Percentiles rank a stretch among this genome's conserved stretches.
Evolutionary conservation across 306 rosid species (phyloP).

Genomic region (Quercus cerris): DNA sequence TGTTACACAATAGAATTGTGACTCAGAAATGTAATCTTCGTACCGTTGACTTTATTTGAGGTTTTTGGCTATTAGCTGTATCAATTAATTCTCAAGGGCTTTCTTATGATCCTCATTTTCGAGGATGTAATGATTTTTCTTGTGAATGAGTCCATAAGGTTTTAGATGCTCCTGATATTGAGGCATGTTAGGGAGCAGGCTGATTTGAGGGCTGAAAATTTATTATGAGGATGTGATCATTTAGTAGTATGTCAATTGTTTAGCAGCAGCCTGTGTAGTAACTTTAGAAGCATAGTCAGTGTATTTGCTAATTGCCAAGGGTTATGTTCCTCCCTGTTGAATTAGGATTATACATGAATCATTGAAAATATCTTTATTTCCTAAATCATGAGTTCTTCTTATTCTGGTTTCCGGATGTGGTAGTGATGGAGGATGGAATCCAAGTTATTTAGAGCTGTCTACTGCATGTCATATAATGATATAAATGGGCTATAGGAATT

Average conservation of each 20-base stretch:
- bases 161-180: background rate
- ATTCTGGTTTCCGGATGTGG: background rate
- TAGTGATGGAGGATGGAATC: background rate
- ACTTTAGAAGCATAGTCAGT: background rate
- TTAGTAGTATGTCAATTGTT: background rate
- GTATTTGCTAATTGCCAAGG: background rate
- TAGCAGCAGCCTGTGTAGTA: background rate
- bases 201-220: background rate
- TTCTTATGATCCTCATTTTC: background rate
- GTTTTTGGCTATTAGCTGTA: background rate
- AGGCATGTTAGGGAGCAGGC: background rate
- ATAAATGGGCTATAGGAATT: background rate
- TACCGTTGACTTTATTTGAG: background rate
- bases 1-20: background rate
- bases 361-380: background rate
- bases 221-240: background rate
- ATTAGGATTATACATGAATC: background rate
- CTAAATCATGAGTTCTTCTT: background rate
- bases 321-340: background rate
- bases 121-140: background rate
- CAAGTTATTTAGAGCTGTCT: background rate
- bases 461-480: background rate
- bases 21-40: background rate
- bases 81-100: background rate
- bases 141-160: background rate